Conservation (phyloP, 2,329 filamentous ascomycete genomes). For the Colletotrichum sp. region DNA sequence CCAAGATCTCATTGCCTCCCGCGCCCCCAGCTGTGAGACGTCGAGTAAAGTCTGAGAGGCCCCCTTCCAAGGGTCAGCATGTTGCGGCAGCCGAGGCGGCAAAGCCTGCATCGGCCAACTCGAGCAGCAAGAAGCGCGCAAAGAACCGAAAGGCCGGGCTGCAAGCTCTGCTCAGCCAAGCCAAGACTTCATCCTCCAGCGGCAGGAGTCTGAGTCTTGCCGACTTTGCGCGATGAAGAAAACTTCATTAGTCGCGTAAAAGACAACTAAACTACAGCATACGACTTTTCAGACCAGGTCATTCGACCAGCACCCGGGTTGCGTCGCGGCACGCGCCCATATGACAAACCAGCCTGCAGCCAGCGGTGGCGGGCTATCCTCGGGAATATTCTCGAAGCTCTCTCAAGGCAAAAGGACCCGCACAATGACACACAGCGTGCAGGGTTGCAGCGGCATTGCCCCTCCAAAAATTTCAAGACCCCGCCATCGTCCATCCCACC, state of each 20-base stretch:
- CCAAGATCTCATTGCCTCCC: slow-evolving; percentile 11
- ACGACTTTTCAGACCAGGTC: neutral
- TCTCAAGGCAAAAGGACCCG: slow-evolving; percentile 5
- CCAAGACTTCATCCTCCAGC: slow-evolving; percentile 40
- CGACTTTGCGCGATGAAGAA: slow-evolving; percentile 54
- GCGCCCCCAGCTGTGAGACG: slow-evolving; percentile 20
- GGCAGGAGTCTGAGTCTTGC: slow-evolving; percentile 55
- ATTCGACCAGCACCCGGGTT: neutral
- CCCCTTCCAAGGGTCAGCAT: neutral
- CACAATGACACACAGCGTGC: slow-evolving; percentile 20
- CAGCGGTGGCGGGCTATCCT: slow-evolving; percentile 4
- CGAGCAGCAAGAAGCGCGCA: slow-evolving; percentile 68
- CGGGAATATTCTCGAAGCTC: slow-evolving; percentile 25
- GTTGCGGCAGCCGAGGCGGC: neutral
- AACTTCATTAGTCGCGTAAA: accelerated
- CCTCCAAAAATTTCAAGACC: slow-evolving; percentile 29
- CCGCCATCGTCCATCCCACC: slow-evolving; percentile 22
- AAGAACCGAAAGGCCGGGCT: slow-evolving; percentile 70
- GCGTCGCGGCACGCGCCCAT: neutral
- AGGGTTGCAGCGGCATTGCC: slow-evolving; percentile 23
- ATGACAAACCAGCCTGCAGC: neutral
- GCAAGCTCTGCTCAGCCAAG: slow-evolving; percentile 67
- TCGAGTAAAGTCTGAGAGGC: slow-evolving; percentile 28
- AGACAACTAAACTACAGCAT: neutral
- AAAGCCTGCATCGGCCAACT: slow-evolving; percentile 48